Conservation (phyloP, 129 eudicot genomes). For the Pulicaria dysenterica region DNA sequence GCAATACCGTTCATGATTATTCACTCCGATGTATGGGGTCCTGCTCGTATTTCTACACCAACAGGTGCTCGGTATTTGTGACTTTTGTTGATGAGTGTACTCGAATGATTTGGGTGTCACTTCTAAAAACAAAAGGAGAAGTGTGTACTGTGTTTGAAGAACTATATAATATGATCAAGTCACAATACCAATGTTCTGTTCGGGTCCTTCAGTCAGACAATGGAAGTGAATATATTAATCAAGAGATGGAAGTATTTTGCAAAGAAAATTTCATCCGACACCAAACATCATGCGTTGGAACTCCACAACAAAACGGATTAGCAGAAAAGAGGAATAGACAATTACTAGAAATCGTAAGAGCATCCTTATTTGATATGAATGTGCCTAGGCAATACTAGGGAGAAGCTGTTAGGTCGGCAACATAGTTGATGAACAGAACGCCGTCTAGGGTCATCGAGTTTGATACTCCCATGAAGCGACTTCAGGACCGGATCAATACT, state of each 20-base stretch:
- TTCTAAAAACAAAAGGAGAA: constrained; percentile 2
- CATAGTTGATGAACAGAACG: background rate
- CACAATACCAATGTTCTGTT: constrained; percentile 8
- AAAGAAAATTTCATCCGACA: background rate
- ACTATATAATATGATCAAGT: constrained; percentile 1
- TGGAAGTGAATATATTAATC: constrained; percentile 12
- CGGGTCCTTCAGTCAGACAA: constrained; percentile 20
- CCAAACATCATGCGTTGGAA: background rate
- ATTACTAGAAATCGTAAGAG: background rate
- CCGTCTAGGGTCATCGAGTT: background rate
- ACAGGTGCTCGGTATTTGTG: constrained; percentile 11
- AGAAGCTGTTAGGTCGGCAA: background rate
- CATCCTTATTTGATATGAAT: constrained; percentile 3
- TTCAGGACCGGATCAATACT: background rate
- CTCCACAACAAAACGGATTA: constrained; percentile 14
- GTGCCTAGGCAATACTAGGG: constrained; percentile 11
- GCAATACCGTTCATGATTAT: constrained; percentile 12
- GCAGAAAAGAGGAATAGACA: constrained; percentile 8
- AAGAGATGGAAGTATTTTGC: background rate
- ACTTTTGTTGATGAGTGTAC: constrained; percentile 28
- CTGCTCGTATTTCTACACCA: background rate
- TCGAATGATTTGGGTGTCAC: constrained; percentile 20
- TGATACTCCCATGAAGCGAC: too few species aligned
- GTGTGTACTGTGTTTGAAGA: constrained; percentile 14
- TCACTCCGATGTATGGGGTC: constrained; percentile 22